phyloP scores from a whole-genome alignment of 257 asterid species.

The Capsicum chinense region DNA sequence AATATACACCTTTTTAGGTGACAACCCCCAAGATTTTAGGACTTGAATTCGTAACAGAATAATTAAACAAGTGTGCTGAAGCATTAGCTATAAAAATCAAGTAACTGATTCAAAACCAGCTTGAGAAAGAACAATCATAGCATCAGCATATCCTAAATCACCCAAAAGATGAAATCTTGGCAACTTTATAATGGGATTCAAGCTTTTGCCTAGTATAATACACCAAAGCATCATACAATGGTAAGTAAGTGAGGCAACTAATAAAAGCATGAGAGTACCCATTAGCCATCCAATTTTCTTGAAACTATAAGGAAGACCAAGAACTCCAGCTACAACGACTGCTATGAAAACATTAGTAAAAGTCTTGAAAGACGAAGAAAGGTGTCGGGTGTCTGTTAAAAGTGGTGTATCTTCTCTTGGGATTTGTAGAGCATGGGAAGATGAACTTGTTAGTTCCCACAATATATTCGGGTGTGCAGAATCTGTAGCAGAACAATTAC shows the following conservation, averaged over 20 bases:
- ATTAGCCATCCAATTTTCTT: neutral
- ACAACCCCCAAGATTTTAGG: slow-evolving; percentile 12
- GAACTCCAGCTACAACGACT: too few species aligned
- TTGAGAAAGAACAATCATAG: too few species aligned
- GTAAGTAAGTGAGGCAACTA: slow-evolving; percentile 1
- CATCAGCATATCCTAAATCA: slow-evolving; percentile 12
- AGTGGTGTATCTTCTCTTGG: slow-evolving; percentile 34
- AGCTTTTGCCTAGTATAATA: slow-evolving; percentile 6
- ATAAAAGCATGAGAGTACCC: slow-evolving; percentile 4
- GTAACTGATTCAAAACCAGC: neutral
- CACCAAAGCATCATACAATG: slow-evolving; percentile 16
- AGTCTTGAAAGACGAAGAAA: neutral
- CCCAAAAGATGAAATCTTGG: slow-evolving; percentile 21
- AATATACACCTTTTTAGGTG: neutral
- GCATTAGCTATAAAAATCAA: slow-evolving; percentile 22
- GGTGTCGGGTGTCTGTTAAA: slow-evolving; percentile 13
- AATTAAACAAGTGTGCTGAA: neutral
- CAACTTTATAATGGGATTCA: slow-evolving; percentile 1
- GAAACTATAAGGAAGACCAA: too few species aligned
- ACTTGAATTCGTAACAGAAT: neutral
- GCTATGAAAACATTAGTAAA: slow-evolving; percentile 21
- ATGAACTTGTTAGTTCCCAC: slow-evolving; percentile 11
- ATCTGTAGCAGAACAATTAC: too few species aligned
- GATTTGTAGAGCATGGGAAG: slow-evolving; percentile 1
- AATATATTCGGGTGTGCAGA: too few species aligned